Conservation (phyloP, 1,139 yeast species). For the Protomyces gravidus region DNA sequence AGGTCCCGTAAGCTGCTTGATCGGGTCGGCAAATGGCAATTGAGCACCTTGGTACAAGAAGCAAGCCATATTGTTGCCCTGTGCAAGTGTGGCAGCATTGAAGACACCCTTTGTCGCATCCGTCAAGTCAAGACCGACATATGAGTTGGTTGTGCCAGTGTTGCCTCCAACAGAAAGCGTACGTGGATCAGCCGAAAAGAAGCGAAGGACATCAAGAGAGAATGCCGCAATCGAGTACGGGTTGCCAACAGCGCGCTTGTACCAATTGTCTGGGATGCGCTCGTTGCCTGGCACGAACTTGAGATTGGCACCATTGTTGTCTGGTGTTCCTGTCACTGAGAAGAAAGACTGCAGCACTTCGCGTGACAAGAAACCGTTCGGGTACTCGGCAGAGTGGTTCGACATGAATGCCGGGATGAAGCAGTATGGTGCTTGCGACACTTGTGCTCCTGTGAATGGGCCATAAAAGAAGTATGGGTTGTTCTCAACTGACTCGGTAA, state of each 20-base stretch:
- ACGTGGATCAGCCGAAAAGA: not conserved
- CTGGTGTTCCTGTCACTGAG: not conserved
- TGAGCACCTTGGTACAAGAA: not conserved
- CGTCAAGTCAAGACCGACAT: not conserved
- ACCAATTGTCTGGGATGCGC: not conserved
- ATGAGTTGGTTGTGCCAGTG: not conserved
- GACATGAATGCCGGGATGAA: not conserved
- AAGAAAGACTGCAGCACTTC: not conserved
- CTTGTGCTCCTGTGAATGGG: not conserved
- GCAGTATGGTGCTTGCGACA: not conserved
- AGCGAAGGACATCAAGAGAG: not conserved
- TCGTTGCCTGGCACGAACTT: not conserved
- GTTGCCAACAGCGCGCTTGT: slow-evolving; percentile 1
- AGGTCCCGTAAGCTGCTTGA: not conserved
- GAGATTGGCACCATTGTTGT: slow-evolving; percentile 1
- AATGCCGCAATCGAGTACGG: not conserved
- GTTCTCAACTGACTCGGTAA: not conserved
- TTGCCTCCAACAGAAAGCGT: not conserved
- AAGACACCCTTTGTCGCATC: not conserved
- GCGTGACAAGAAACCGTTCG: not conserved
- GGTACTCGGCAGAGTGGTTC: slow-evolving; percentile 1
- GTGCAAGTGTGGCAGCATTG: not conserved
- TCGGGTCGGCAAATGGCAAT: not conserved
- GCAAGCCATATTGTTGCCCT: not conserved
- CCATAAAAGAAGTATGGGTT: slow-evolving; percentile 1